Conservation (phyloP, 306 rosid genomes). For the Sindora glabra region DNA sequence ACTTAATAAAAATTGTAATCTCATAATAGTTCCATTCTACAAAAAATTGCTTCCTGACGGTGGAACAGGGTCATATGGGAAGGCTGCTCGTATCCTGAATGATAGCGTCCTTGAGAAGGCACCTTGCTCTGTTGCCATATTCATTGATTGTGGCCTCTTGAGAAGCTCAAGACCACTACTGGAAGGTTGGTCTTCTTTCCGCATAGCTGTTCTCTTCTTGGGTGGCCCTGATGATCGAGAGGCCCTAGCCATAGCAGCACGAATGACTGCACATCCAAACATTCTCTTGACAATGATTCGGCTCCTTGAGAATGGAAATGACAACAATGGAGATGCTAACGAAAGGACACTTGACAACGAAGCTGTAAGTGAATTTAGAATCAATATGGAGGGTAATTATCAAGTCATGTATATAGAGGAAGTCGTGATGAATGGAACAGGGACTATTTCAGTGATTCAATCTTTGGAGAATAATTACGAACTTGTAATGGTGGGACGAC, state of each 20-base stretch:
- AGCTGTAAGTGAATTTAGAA: conserved; percentile 8
- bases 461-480: conserved; percentile 18
- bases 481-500: conserved; percentile 28
- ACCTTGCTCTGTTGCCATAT: conserved; percentile 28
- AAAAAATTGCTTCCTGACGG: conserved; percentile 4
- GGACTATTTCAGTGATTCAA: conserved; percentile 18
- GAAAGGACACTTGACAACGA: conserved; percentile 16
- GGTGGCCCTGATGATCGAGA: conserved; percentile 37
- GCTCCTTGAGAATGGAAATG: background rate
- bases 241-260: conserved; percentile 20
- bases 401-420: conserved; percentile 24
- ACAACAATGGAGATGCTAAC: background rate
- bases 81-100: conserved; percentile 4
- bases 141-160: conserved; percentile 20
- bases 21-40: conserved; percentile 20
- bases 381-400: background rate
- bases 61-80: background rate
- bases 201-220: conserved; percentile 23
- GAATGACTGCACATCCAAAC: conserved; percentile 25
- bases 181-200: background rate
- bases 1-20: conserved; percentile 7
- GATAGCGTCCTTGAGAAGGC: conserved; percentile 15
- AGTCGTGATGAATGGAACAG: conserved; percentile 17
- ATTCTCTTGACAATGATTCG: conserved; percentile 12
- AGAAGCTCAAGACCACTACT: background rate